phyloP scores from a whole-genome alignment of 176 grass and related monocot species.

The Paspalum vaginatum region DNA sequence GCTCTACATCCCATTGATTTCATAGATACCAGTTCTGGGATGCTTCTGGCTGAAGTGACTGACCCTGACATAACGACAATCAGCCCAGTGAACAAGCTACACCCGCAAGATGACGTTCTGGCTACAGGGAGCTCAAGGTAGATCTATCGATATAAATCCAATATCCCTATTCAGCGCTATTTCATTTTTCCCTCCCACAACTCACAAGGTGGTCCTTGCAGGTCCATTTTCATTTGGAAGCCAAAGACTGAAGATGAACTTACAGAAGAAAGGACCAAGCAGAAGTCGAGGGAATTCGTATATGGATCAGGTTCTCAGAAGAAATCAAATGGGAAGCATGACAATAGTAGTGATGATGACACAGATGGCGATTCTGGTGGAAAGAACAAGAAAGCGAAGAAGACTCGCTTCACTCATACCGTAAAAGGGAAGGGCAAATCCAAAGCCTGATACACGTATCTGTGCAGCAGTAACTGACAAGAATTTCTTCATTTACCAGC shows the following conservation, averaged over 20 bases:
- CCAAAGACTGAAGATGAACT: conserved; percentile 47
- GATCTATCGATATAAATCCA: neutral
- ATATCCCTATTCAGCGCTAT: neutral
- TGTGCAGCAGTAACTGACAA: neutral
- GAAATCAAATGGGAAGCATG: conserved; percentile 63
- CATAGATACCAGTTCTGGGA: conserved; percentile 82
- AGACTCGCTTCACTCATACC: conserved; percentile 50
- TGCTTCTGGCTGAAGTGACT: conserved; percentile 84
- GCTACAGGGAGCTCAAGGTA: conserved; percentile 94
- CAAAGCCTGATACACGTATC: conserved; percentile 40
- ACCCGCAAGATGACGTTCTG: conserved; percentile 73
- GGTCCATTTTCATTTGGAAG: conserved; percentile 95
- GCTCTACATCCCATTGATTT: conserved; percentile 98
- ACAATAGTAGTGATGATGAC: conserved; percentile 60
- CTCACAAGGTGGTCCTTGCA: conserved; percentile 34
- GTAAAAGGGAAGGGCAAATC: conserved; percentile 63
- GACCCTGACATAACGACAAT: conserved; percentile 90
- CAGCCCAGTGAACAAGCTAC: conserved; percentile 92
- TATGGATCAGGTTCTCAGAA: conserved; percentile 53
- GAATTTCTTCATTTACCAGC: neutral
- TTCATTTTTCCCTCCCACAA: neutral
- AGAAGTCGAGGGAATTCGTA: conserved; percentile 70
- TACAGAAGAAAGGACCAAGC: conserved; percentile 43
- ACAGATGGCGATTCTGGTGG: conserved; percentile 45
- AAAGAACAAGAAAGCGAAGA: conserved; percentile 68